These are phyloP conservation scores for Phytophthora melonis DNA, from an alignment of 352 stramenopile species.

Conservation along the genomic window DNA sequence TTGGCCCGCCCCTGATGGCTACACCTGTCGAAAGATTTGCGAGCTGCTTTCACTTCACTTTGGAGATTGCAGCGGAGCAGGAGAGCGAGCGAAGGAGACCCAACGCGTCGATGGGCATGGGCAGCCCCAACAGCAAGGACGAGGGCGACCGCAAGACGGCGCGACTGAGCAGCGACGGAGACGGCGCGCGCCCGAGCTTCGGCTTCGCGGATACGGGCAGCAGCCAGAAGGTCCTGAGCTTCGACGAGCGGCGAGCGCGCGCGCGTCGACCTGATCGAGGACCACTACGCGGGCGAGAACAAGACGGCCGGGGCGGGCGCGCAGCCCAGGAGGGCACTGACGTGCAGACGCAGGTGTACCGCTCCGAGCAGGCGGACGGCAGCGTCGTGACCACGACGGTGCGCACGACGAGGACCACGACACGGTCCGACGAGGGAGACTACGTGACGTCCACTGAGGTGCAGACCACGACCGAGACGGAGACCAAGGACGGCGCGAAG, in stretches of 20 bases:
- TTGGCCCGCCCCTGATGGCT: too few species aligned
- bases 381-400: conserved; percentile 19
- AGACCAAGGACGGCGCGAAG: too few species aligned
- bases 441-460: conserved; percentile 20
- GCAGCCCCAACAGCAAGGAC: conserved; percentile 31
- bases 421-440: conserved; percentile 6
- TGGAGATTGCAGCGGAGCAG: not conserved
- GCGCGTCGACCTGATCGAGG: conserved; percentile 22
- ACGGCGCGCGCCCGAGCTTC: conserved; percentile 15
- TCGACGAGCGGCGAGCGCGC: conserved; percentile 20
- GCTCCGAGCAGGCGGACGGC: conserved; percentile 14
- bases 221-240: conserved; percentile 29
- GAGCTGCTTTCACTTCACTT: conserved; percentile 27
- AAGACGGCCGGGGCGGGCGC: too few species aligned
- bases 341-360: conserved; percentile 22
- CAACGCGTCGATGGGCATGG: conserved; percentile 21
- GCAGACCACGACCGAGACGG: conserved; percentile 25
- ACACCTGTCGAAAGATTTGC: conserved; percentile 14
- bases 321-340: not conserved
- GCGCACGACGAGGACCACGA: conserved; percentile 11
- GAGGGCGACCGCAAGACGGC: conserved; percentile 13
- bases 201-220: conserved; percentile 13
- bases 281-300: conserved; percentile 14
- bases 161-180: conserved; percentile 1
- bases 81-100: not conserved